Percentiles rank a stretch among this genome's conserved stretches.
Evolutionary conservation across 164 flowering plant species (phyloP).

Genomic region (Warburgia ugandensis): DNA sequence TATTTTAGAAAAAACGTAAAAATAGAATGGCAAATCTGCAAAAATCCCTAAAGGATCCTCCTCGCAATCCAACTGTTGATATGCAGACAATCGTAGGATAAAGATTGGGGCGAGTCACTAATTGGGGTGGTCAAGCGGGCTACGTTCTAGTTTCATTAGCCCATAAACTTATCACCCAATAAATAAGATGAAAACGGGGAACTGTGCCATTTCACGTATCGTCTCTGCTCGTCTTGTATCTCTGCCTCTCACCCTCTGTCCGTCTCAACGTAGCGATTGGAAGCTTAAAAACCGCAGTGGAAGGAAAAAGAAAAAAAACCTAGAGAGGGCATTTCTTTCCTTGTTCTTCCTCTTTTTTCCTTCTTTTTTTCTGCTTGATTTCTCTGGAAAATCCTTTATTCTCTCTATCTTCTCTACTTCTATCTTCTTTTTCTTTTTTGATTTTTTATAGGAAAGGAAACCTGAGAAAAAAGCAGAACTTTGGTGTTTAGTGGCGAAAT

Average conservation of each 20-base stretch:
- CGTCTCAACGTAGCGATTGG: not conserved
- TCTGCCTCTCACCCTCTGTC: not conserved
- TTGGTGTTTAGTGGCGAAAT: slow-evolving; percentile 1
- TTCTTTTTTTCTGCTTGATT: not conserved
- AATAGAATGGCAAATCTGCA: no score
- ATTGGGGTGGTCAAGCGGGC: no score
- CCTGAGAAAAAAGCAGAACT: slow-evolving; percentile 9
- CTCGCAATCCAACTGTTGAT: no score
- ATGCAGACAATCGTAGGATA: no score
- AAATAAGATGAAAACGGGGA: no score
- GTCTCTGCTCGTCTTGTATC: not conserved
- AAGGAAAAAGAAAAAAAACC: not conserved
- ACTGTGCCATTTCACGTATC: not conserved
- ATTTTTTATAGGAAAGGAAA: not conserved
- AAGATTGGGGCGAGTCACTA: no score
- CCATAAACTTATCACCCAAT: no score
- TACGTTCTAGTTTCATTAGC: no score
- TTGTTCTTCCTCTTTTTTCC: not conserved
- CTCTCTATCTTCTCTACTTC: not conserved
- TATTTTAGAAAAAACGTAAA: no score
- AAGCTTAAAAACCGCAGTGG: not conserved
- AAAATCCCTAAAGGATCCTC: no score
- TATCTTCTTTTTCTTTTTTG: not conserved
- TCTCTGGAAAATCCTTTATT: not conserved
- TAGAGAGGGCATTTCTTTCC: not conserved